Evolutionary conservation across 495 filamentous ascomycete species (phyloP).

Genomic region (Lichenothelia convexa): DNA sequence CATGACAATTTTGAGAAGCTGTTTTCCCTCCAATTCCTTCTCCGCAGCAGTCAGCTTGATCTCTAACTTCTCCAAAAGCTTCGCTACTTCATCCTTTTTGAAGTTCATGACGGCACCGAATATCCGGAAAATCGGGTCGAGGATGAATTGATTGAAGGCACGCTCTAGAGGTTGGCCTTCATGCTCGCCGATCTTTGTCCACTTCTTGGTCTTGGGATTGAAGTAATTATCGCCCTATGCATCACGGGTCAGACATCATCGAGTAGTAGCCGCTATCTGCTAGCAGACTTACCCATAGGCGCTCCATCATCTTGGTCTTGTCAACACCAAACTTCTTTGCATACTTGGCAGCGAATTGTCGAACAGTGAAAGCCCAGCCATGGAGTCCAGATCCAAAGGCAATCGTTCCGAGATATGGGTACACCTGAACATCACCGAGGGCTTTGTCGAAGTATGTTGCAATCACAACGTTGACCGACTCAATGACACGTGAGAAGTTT

Average conservation of each 20-base stretch:
- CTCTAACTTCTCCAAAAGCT: slow-evolving; percentile 73
- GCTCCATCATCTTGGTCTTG: slow-evolving; percentile 98
- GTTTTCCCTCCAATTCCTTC: slow-evolving; percentile 89
- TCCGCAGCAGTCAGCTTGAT: slow-evolving; percentile 77
- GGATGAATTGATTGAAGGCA: slow-evolving; percentile 96
- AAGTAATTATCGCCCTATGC: slow-evolving; percentile 91
- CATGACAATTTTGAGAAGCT: slow-evolving; percentile 94
- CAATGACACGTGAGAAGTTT: slow-evolving; percentile 96
- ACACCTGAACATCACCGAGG: slow-evolving; percentile 95
- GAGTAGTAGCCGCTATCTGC: not conserved
- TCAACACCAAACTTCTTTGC: slow-evolving; percentile 99
- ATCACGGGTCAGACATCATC: slow-evolving; percentile 5
- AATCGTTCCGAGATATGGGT: slow-evolving; percentile 88
- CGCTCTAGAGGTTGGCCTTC: slow-evolving; percentile 85
- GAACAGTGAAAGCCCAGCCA: slow-evolving; percentile 98
- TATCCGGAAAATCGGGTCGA: slow-evolving; percentile 99
- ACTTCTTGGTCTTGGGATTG: slow-evolving; percentile 99
- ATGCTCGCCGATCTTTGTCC: slow-evolving; percentile 64
- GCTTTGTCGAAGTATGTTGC: slow-evolving; percentile 94
- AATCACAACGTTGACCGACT: slow-evolving; percentile 99
- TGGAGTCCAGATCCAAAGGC: slow-evolving; percentile 99
- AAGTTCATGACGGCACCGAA: slow-evolving; percentile 91
- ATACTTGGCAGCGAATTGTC: slow-evolving; percentile 91
- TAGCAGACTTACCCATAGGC: slow-evolving; percentile 72
- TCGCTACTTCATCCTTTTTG: slow-evolving; percentile 84